Conservation (phyloP, 345 rosid species). For the Populus alba region DNA sequence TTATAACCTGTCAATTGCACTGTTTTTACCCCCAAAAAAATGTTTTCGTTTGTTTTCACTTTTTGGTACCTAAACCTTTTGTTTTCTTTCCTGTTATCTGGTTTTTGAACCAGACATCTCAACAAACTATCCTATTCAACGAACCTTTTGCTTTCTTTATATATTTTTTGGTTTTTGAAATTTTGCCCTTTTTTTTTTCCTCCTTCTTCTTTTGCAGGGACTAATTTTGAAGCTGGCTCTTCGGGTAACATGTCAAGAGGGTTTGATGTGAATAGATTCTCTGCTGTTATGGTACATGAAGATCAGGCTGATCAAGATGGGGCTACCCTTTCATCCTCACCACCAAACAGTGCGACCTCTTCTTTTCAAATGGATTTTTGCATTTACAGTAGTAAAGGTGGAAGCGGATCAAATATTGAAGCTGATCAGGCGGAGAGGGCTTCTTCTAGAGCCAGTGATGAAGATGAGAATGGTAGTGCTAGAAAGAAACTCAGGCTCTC, state of each 20-base stretch:
- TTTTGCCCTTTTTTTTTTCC: no score
- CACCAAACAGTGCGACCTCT: slow-evolving; percentile 79
- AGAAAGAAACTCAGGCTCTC: slow-evolving; percentile 94
- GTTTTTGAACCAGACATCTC: slow-evolving; percentile 2
- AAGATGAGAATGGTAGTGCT: slow-evolving; percentile 77
- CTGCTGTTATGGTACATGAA: slow-evolving; percentile 16
- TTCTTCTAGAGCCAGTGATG: slow-evolving; percentile 70
- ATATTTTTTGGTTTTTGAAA: neutral
- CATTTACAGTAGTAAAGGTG: slow-evolving; percentile 43
- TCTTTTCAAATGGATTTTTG: slow-evolving; percentile 86
- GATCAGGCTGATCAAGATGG: slow-evolving; percentile 51
- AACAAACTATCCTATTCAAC: neutral
- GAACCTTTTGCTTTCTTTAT: neutral
- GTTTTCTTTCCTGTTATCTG: neutral
- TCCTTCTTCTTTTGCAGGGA: slow-evolving; percentile 15
- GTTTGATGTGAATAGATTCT: slow-evolving; percentile 47
- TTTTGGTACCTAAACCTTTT: neutral
- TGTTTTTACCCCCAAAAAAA: neutral
- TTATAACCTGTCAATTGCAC: neutral
- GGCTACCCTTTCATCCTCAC: slow-evolving; percentile 47
- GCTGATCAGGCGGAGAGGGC: slow-evolving; percentile 42
- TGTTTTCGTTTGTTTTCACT: no score
- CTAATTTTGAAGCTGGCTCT: slow-evolving; percentile 6
- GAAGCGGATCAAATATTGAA: slow-evolving; percentile 43
- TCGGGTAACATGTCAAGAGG: slow-evolving; percentile 27